These are phyloP conservation scores for Hymenoscyphus fraxineus DNA, from an alignment of 2,329 filamentous ascomycete genomes.

Conservation along the genomic window DNA sequence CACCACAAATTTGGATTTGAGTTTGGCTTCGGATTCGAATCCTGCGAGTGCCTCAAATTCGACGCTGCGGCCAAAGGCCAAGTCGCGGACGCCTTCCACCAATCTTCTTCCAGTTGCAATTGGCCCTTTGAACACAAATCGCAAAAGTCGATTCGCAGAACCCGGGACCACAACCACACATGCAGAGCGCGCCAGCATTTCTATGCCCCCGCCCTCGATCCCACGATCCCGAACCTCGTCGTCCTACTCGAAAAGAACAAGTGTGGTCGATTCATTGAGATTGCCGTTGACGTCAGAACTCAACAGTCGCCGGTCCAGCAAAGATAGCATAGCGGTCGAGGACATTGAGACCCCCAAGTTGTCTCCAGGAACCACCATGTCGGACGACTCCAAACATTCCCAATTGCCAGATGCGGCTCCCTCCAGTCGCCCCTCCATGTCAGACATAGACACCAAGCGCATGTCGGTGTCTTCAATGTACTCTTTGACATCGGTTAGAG, in stretches of 20 bases:
- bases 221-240: conserved; percentile 33
- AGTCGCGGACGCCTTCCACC: conserved; percentile 32
- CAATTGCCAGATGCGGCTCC: conserved; percentile 48
- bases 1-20: background rate
- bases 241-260: conserved; percentile 35
- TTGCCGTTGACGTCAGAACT: conserved; percentile 33
- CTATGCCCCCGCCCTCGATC: conserved; percentile 54
- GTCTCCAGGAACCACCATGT: conserved; percentile 35
- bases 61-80: conserved; percentile 13
- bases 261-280: conserved; percentile 40
- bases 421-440: conserved; percentile 45
- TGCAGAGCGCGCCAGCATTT: conserved; percentile 58
- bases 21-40: background rate
- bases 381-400: conserved; percentile 26
- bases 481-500: conserved; percentile 57
- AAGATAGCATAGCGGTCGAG: conserved; percentile 44
- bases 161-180: conserved; percentile 55
- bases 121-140: conserved; percentile 38
- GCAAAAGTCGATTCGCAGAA: conserved; percentile 58
- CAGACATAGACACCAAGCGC: conserved; percentile 56
- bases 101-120: conserved; percentile 48
- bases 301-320: conserved; percentile 26
- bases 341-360: conserved; percentile 49
- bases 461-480: conserved; percentile 71
- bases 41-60: conserved; percentile 8